Conservation (phyloP, 352 stramenopile species). For the Globisporangium acanthophoron region DNA sequence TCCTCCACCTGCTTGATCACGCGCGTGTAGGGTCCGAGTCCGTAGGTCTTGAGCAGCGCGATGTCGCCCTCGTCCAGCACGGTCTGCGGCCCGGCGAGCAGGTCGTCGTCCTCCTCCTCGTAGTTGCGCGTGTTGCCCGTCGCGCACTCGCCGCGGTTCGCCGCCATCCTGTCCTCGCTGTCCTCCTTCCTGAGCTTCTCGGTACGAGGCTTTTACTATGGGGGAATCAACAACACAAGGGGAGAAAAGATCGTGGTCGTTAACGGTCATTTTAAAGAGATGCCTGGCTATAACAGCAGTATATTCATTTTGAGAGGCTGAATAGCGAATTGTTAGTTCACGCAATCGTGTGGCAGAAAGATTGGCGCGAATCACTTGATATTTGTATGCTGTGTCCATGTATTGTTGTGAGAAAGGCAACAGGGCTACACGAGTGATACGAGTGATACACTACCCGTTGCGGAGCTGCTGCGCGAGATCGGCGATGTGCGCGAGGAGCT, state of each 20-base stretch:
- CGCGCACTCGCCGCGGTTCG: constrained; percentile 88
- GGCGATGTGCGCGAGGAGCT: constrained; percentile 9
- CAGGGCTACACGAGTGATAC: not conserved
- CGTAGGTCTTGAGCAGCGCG: constrained; percentile 98
- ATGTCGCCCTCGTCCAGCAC: constrained; percentile 95
- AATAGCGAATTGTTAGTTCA: not conserved
- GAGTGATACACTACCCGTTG: not conserved
- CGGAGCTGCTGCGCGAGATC: constrained; percentile 11
- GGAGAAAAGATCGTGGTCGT: not conserved
- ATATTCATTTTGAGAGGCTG: not conserved
- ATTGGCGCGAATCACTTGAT: not conserved
- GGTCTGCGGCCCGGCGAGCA: constrained; percentile 68
- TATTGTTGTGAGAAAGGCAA: not conserved
- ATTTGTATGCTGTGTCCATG: not conserved
- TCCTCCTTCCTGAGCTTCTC: not conserved
- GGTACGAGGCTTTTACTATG: no score
- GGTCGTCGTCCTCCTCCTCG: constrained; percentile 90
- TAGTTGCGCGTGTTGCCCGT: constrained; percentile 95
- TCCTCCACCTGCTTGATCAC: constrained; percentile 98
- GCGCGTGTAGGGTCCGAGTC: constrained; percentile 94
- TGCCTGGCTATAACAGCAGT: no score
- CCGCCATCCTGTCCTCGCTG: constrained; percentile 10
- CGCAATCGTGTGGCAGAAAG: not conserved
- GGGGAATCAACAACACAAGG: not conserved
- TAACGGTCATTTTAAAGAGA: no score